phyloP scores from a whole-genome alignment of 805 yeast genomes.

The Candida gorgasii region DNA sequence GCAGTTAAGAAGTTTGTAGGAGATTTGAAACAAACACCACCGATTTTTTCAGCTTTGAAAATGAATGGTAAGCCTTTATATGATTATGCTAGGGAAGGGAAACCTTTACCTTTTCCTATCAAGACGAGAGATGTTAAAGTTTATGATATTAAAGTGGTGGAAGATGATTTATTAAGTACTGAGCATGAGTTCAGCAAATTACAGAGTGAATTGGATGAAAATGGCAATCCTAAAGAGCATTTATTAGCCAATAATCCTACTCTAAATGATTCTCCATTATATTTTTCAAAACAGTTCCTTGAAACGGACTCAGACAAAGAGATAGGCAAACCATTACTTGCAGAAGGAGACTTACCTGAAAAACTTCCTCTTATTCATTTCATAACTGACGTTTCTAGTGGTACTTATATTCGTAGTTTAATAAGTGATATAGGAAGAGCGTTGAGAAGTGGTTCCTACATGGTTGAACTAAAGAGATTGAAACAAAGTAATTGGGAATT shows the following conservation, averaged over 20 bases:
- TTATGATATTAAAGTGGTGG: conserved; percentile 50
- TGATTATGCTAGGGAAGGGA: conserved; percentile 88
- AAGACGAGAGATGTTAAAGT: conserved; percentile 72
- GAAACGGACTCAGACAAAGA: conserved; percentile 40
- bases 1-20: conserved; percentile 74
- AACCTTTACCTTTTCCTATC: conserved; percentile 82
- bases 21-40: conserved; percentile 84
- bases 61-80: conserved; percentile 93
- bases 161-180: conserved; percentile 51
- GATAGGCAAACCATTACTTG: conserved; percentile 38
- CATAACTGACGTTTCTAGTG: conserved; percentile 82
- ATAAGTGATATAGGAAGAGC: conserved; percentile 88
- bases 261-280: conserved; percentile 61
- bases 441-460: conserved; percentile 77
- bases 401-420: conserved; percentile 89
- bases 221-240: conserved; percentile 48
- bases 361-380: conserved; percentile 73
- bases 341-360: conserved; percentile 43
- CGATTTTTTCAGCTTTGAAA: conserved; percentile 90
- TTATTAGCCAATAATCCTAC: conserved; percentile 52
- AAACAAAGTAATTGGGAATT: conserved; percentile 86
- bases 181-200: conserved; percentile 55
- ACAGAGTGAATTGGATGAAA: conserved; percentile 47
- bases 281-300: conserved; percentile 56
- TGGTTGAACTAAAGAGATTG: conserved; percentile 76